Evolutionary conservation across 768 basidiomycete species (phyloP).

Genomic region (Fistulinella prunicolor): DNA sequence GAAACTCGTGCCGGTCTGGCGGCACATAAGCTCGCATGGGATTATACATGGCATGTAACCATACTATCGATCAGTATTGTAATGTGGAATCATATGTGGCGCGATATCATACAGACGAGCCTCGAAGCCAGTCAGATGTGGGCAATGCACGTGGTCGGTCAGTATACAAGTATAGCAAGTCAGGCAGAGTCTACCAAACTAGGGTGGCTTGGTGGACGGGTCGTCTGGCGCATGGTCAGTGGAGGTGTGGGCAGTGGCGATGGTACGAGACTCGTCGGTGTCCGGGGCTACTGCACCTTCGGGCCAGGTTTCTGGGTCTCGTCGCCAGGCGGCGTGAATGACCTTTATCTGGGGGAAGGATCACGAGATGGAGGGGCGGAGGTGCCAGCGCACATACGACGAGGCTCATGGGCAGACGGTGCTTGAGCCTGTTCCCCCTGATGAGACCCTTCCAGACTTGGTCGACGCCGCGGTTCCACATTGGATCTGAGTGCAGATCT

Average conservation of each 20-base stretch:
- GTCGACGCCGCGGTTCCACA: conserved; percentile 56
- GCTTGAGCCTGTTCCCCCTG: conserved; percentile 56
- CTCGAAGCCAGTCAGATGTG: too few species aligned
- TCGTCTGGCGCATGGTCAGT: not conserved
- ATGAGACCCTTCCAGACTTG: conserved; percentile 63
- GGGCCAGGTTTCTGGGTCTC: conserved; percentile 73
- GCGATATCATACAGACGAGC: too few species aligned
- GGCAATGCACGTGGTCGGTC: too few species aligned
- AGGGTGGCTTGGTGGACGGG: conserved; percentile 4
- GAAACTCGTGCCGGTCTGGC: too few species aligned
- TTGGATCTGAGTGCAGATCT: conserved; percentile 46
- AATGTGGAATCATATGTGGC: too few species aligned
- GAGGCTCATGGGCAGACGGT: conserved; percentile 56
- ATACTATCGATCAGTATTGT: conserved; percentile 2
- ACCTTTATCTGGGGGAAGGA: conserved; percentile 57
- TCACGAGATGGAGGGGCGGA: not conserved
- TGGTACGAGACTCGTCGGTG: conserved; percentile 48
- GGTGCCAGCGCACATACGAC: conserved; percentile 47
- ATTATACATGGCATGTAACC: conserved; percentile 10
- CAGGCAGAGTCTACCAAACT: not conserved
- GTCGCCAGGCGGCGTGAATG: conserved; percentile 70
- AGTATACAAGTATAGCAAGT: too few species aligned
- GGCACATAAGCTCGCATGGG: conserved; percentile 24
- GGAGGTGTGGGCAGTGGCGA: not conserved
- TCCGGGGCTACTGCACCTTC: conserved; percentile 55